Percentiles rank a stretch among this genome's conserved stretches.
Evolutionary conservation across 1,284 basidiomycete species (phyloP).

Genomic region (Sanghuangporus baumii): DNA sequence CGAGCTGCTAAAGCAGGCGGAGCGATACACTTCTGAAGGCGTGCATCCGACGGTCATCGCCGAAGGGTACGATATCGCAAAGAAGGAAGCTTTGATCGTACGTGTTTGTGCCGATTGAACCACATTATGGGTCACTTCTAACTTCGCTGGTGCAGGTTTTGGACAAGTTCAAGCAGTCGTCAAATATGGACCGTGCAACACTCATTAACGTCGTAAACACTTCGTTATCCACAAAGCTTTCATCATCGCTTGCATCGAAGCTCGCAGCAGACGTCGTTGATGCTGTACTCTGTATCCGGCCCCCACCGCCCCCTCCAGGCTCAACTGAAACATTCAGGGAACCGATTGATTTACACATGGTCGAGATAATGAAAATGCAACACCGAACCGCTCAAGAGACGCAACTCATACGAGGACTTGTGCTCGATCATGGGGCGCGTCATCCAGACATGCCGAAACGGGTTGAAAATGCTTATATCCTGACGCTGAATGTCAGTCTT

Average conservation of each 20-base stretch:
- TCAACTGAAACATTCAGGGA: constrained; percentile 66
- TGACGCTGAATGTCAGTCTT: constrained; percentile 96
- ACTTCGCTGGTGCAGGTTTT: constrained; percentile 62
- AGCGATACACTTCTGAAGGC: constrained; percentile 96
- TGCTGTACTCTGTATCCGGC: constrained; percentile 87
- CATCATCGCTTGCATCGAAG: constrained; percentile 77
- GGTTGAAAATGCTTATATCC: constrained; percentile 93
- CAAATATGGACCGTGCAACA: constrained; percentile 80
- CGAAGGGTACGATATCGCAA: constrained; percentile 95
- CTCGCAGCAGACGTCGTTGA: constrained; percentile 93
- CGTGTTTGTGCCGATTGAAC: constrained; percentile 27
- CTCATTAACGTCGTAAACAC: constrained; percentile 93
- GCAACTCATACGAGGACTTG: constrained; percentile 92
- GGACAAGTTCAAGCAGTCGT: constrained; percentile 79
- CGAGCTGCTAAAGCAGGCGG: constrained; percentile 95
- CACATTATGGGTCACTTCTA: not conserved
- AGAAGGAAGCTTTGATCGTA: constrained; percentile 88
- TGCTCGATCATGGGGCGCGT: constrained; percentile 92
- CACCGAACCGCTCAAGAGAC: constrained; percentile 98
- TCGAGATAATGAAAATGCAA: constrained; percentile 99
- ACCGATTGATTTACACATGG: constrained; percentile 98
- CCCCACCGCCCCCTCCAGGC: constrained; percentile 47
- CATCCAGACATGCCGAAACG: constrained; percentile 99
- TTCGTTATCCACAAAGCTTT: constrained; percentile 93
- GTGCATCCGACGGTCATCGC: constrained; percentile 96